phyloP scores from a whole-genome alignment of 2,329 filamentous ascomycete species.

The Verticillium nubilum region DNA sequence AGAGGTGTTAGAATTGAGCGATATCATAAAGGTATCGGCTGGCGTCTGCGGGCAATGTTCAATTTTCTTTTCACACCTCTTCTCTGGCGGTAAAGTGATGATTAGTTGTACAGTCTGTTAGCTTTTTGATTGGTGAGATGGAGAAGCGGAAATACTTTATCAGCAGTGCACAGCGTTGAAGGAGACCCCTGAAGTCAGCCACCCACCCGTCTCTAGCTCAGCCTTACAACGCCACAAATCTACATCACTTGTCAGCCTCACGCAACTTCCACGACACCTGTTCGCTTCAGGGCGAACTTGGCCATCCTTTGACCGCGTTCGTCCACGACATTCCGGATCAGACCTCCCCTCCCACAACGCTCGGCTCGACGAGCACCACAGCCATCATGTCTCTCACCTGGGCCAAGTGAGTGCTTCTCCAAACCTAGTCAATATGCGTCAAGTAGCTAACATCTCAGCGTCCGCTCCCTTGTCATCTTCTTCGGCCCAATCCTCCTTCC shows the following conservation, averaged over 20 bases:
- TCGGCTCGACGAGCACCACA: neutral
- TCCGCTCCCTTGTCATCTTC: conserved; percentile 53
- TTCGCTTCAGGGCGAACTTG: neutral
- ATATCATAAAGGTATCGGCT: no score
- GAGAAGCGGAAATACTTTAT: neutral
- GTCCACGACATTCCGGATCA: neutral
- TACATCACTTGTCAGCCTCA: neutral
- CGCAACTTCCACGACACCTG: neutral
- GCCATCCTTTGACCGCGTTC: neutral
- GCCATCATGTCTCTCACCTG: conserved; percentile 16
- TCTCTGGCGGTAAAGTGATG: no score
- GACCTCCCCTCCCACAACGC: neutral
- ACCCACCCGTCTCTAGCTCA: neutral
- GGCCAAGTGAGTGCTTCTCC: conserved; percentile 9
- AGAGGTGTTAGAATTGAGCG: neutral
- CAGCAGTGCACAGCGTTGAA: no score
- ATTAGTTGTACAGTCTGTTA: no score
- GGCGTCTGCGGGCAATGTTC: no score
- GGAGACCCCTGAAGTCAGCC: no score
- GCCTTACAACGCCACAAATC: neutral
- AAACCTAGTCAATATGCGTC: neutral
- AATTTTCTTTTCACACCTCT: no score
- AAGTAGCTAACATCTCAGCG: conserved; percentile 23
- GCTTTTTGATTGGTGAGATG: no score
- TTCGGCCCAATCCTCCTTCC: conserved; percentile 70